These are phyloP conservation scores for Coemansia sp. DNA, from an alignment of 192 early-diverging fungal species.

Conservation along the genomic window DNA sequence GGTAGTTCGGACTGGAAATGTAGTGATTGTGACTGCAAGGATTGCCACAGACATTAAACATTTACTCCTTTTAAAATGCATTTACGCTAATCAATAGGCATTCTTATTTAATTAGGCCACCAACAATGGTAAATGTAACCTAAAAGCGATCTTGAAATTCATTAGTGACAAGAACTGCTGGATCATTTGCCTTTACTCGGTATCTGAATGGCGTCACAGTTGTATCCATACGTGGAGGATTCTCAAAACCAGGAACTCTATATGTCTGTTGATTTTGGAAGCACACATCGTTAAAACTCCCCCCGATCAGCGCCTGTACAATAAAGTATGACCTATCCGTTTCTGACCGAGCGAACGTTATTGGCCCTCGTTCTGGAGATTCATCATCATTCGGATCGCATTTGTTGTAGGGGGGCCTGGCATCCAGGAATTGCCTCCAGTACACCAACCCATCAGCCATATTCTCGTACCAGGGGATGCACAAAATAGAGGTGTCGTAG, in stretches of 20 bases:
- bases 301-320: background rate
- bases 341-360: background rate
- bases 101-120: no score
- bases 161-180: background rate
- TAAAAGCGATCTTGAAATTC: conserved; percentile 4
- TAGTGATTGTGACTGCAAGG: no score
- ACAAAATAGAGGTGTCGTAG: background rate
- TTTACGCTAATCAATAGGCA: no score
- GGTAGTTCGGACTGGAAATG: no score
- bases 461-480: conserved; percentile 2
- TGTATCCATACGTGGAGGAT: background rate
- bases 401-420: background rate
- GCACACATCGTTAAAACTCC: background rate
- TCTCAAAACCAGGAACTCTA: background rate
- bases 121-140: no score
- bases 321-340: background rate
- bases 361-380: background rate
- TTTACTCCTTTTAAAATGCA: no score
- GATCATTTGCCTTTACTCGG: background rate
- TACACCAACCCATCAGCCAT: background rate
- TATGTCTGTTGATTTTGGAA: background rate
- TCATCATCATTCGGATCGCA: background rate
- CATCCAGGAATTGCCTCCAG: background rate
- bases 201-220: background rate
- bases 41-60: no score